A percentile compares a stretch with the other conserved stretches of the same genome.
phyloP scores from a whole-genome alignment of 345 rosid genomes.

The Eucalyptus rudis region DNA sequence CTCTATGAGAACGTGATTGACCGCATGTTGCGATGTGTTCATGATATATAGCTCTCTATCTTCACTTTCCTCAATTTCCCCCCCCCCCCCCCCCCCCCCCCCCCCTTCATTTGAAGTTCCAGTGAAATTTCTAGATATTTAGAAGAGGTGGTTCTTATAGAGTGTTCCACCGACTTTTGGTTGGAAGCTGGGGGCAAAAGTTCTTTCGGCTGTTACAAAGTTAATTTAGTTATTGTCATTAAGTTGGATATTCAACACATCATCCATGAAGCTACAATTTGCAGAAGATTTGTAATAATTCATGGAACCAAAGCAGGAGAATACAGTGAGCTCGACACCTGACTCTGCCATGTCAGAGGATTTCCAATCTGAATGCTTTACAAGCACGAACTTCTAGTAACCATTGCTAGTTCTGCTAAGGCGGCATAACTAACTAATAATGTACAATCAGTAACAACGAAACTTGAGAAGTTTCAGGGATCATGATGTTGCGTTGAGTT shows the following conservation, averaged over 20 bases:
- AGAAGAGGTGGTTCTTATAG: not conserved
- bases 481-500: not conserved
- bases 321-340: not conserved
- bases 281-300: not conserved
- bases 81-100: not conserved
- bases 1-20: not conserved
- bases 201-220: not conserved
- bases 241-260: too few species aligned
- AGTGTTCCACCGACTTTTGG: not conserved
- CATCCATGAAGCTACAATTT: too few species aligned
- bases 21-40: not conserved
- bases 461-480: not conserved
- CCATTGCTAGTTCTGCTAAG: not conserved
- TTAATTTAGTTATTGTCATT: too few species aligned
- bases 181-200: not conserved
- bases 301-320: not conserved
- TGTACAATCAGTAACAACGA: not conserved
- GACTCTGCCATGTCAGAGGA: not conserved
- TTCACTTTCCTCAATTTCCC: not conserved
- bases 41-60: not conserved
- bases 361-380: not conserved
- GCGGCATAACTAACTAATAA: not conserved
- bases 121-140: not conserved
- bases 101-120: not conserved
- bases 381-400: not conserved